These are phyloP conservation scores for Chaetomium fimeti DNA, from an alignment of 495 filamentous ascomycete genomes.

Conservation along the genomic window DNA sequence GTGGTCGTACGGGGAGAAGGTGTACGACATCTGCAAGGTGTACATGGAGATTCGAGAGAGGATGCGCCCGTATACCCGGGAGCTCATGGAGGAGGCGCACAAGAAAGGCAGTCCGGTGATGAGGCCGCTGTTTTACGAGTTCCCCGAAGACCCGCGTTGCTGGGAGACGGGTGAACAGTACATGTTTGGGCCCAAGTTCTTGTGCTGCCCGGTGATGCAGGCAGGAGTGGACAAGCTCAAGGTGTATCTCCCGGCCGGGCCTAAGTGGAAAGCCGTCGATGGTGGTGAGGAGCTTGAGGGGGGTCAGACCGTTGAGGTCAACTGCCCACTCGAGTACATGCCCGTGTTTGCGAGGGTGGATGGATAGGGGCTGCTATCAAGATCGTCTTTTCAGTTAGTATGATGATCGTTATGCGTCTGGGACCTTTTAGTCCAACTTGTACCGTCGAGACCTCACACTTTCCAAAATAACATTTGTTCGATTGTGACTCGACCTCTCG, in stretches of 20 bases:
- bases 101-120: constrained; percentile 56
- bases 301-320: neutral
- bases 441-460: too few species aligned
- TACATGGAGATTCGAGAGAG: constrained; percentile 55
- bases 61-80: constrained; percentile 43
- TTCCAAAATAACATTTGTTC: too few species aligned
- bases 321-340: constrained; percentile 12
- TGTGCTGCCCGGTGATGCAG: constrained; percentile 25
- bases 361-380: neutral
- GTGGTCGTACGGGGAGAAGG: constrained; percentile 57
- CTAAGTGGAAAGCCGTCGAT: neutral
- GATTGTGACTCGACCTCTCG: too few species aligned
- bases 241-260: constrained; percentile 4
- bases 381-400: too few species aligned
- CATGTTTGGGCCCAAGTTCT: constrained; percentile 55
- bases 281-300: neutral
- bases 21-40: constrained; percentile 56
- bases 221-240: neutral
- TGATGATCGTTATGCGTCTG: too few species aligned
- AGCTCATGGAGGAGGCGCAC: constrained; percentile 55
- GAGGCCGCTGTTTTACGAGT: constrained; percentile 57
- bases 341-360: constrained; percentile 7
- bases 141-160: constrained; percentile 47
- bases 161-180: constrained; percentile 57
- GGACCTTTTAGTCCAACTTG: too few species aligned